phyloP scores from a whole-genome alignment of 345 rosid species.

The Dipteronia dyeriana region DNA sequence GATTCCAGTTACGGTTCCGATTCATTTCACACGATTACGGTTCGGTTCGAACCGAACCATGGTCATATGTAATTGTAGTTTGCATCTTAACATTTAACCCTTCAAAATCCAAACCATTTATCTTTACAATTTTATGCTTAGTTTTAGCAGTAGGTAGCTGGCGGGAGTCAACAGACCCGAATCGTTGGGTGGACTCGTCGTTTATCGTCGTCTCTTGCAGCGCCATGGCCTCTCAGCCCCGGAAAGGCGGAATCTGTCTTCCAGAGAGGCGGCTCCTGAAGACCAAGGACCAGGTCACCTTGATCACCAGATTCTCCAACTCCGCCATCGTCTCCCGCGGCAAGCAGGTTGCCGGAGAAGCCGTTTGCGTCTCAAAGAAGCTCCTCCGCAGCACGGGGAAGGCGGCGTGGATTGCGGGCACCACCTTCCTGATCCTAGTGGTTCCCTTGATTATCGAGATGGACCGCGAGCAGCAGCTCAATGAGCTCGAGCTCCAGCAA shows the following conservation, averaged over 20 bases:
- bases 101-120: too few relatives aligned
- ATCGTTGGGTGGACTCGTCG: background rate
- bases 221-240: slow-evolving; percentile 48
- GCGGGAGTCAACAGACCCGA: background rate
- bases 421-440: slow-evolving; percentile 64
- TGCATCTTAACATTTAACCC: too few relatives aligned
- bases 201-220: background rate
- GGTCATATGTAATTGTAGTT: too few relatives aligned
- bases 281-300: slow-evolving; percentile 29
- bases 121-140: too few relatives aligned
- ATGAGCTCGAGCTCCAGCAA: slow-evolving; percentile 68
- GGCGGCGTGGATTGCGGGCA: slow-evolving; percentile 86
- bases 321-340: slow-evolving; percentile 50
- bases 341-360: slow-evolving; percentile 55
- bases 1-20: too few relatives aligned
- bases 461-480: slow-evolving; percentile 69
- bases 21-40: too few relatives aligned
- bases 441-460: slow-evolving; percentile 67
- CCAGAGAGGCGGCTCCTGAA: slow-evolving; percentile 37
- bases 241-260: slow-evolving; percentile 50
- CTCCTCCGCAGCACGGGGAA: slow-evolving; percentile 81
- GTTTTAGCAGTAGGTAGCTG: background rate
- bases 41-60: too few relatives aligned
- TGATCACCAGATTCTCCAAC: slow-evolving; percentile 44
- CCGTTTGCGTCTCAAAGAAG: slow-evolving; percentile 64